Evolutionary conservation across 169 alveolate species (phyloP), one percentile per base, ranked within the genome.

Genomic region (Babesia ovis): DNA sequence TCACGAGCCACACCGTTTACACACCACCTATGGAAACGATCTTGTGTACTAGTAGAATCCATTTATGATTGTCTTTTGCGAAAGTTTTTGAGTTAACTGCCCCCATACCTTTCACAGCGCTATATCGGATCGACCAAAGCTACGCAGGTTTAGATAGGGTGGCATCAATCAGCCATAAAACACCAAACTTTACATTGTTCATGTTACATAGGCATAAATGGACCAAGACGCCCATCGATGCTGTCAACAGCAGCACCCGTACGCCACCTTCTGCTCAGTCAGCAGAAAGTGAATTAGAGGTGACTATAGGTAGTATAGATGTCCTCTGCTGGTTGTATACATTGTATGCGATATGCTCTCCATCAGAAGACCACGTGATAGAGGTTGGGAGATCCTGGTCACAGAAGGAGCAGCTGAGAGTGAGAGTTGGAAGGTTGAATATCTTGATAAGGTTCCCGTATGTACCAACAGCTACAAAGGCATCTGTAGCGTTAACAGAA

Each of bases 241-340:
- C 41, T n/a, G 34, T 8, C 32, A 18, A 2, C 43, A 27, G 5
- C 41, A 2, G 31, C 3, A 3, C 35, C 59, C 35, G n/a, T n/a
- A n/a, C n/a, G n/a, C 32, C 2, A 11, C 31, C 45, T 2, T 2
- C 67, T 22, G n/a, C 41, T 64, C 61, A 75, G 20, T 75, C 85
- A 51, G 85, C 45, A 34, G 41, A 54, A 41, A 58, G 22, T 29
- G 79, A 39, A 8, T 81, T 22, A 1, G 68, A 46, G 3, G 80
- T 77, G 27, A 37, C 34, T 46, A 77, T 50, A 4, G 86, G 86
- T 41, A 77, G 23, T 29, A 77, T 58, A 22, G 62, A 62, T 14
- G 86, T 48, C 61, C 82, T 68, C 73, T 68, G 81, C 42, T 42
- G 51, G 58, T 68, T 68, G 74, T 62, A 77, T 29, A 77, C 81